Evolutionary conservation across 1,284 basidiomycete species (phyloP), one percentile per base, ranked within the genome.

Genomic region (Pascua sp.): DNA sequence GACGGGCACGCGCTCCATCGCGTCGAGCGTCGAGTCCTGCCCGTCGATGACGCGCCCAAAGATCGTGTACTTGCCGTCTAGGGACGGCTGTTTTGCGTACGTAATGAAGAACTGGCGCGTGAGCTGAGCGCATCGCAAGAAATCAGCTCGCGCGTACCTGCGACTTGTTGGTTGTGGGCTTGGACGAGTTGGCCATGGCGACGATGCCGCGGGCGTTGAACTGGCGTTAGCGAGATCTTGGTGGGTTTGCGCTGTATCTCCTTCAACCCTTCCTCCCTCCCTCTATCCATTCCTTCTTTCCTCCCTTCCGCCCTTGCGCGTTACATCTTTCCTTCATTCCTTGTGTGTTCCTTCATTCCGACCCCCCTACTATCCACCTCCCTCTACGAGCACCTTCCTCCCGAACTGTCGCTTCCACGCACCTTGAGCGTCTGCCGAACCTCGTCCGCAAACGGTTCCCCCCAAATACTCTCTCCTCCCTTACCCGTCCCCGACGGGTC

Each of bases 41-140:
- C 93, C 93, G 71, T 97, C 93, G 65, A 97, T 97, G n/a, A 97
- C 91, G 51, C 80, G 81, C n/a, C 91, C 93, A 65, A 97, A 87
- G 61, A 97, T 95, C 7, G 91, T 91, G 79, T 96, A 95, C 77
- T 96, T 96, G 56, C 86, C 86, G 72, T 97, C 92, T 18, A 97
- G 83, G 70, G 95, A 92, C 1, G 89, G 78, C 69, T 96, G 92
- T 71, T 96, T 96, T 0, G 87, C 81, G 71, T 95, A 97, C 2
- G 91, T 88, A 71, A 97, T 86, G 79, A 96, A 95, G 79, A 96
- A 95, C 78, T 95, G 56, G 43, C 11, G 43, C 36, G 18, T 17
- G 37, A 45, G n/a, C 32, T 4, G 17, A 16, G 15, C n/a, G n/a
- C n/a, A n/a, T n/a, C n/a, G n/a, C n/a, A 2, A 36, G 47, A 8